These are phyloP conservation scores for Penicillium soppii DNA, from an alignment of 495 filamentous ascomycete genomes.

Conservation along the genomic window DNA sequence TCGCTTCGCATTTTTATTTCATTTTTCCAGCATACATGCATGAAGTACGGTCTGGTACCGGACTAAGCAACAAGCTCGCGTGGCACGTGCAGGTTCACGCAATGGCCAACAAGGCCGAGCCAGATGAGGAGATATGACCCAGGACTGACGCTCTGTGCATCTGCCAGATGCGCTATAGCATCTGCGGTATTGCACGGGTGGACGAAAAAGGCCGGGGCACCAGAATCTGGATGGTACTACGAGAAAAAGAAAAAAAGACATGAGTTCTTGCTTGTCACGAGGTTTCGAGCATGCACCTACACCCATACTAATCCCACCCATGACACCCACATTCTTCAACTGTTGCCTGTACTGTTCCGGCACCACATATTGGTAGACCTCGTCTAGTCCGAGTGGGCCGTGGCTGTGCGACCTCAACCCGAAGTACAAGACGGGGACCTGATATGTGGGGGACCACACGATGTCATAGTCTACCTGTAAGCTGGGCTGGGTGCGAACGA, in stretches of 20 bases:
- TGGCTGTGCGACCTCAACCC: slow-evolving; percentile 59
- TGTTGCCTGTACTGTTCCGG: slow-evolving; percentile 58
- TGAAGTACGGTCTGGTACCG: slow-evolving; percentile 19
- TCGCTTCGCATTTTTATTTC: slow-evolving; percentile 1
- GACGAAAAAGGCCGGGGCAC: slow-evolving; percentile 73
- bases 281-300: slow-evolving; percentile 50
- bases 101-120: slow-evolving; percentile 73
- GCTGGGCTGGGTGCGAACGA: slow-evolving; percentile 27
- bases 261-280: slow-evolving; percentile 34
- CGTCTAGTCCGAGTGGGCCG: slow-evolving; percentile 62
- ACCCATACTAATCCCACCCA: slow-evolving; percentile 75
- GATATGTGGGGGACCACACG: slow-evolving; percentile 47
- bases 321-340: slow-evolving; percentile 58
- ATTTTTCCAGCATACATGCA: slow-evolving; percentile 5
- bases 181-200: slow-evolving; percentile 86
- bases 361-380: slow-evolving; percentile 67
- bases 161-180: slow-evolving; percentile 57
- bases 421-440: slow-evolving; percentile 54
- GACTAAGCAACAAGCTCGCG: slow-evolving; percentile 38
- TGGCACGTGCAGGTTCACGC: slow-evolving; percentile 71
- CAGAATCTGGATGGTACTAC: slow-evolving; percentile 78
- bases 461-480: slow-evolving; percentile 56
- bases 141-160: slow-evolving; percentile 50
- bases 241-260: slow-evolving; percentile 25
- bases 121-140: slow-evolving; percentile 75